A percentile compares a stretch with the other conserved stretches of the same genome.
phyloP scores from a whole-genome alignment of 768 basidiomycete species.

The Candolleomyces aberdarensis region DNA sequence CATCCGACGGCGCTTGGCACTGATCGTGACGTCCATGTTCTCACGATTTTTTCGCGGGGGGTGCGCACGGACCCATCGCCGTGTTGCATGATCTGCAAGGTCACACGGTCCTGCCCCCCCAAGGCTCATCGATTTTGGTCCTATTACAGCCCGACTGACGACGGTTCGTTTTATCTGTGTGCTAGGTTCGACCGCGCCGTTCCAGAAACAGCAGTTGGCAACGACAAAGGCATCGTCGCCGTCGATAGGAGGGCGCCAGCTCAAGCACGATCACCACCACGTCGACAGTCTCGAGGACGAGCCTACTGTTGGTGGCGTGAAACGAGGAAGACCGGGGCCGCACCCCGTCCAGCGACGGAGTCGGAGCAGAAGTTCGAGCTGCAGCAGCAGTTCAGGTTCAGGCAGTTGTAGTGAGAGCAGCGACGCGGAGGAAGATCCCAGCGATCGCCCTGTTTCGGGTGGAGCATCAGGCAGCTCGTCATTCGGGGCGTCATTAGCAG shows the following conservation, averaged over 20 bases:
- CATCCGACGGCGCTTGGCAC: neutral
- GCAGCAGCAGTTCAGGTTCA: too few species aligned
- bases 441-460: neutral
- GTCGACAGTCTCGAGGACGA: neutral
- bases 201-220: too few species aligned
- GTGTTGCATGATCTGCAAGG: neutral
- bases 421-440: neutral
- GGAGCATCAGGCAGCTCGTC: neutral
- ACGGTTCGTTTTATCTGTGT: too few species aligned
- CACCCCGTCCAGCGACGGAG: neutral
- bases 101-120: too few species aligned
- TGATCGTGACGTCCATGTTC: neutral
- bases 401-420: neutral
- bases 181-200: too few species aligned
- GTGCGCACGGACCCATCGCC: neutral
- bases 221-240: neutral
- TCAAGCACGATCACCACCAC: too few species aligned
- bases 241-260: neutral
- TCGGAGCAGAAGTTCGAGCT: too few species aligned
- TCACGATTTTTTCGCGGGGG: neutral
- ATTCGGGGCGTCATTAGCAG: neutral
- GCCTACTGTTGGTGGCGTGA: neutral
- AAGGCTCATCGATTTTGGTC: too few species aligned
- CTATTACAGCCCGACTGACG: too few species aligned
- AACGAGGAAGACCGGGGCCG: neutral